phyloP scores from a whole-genome alignment of 1,139 yeast genomes.

The Blastobotrys elegans region DNA sequence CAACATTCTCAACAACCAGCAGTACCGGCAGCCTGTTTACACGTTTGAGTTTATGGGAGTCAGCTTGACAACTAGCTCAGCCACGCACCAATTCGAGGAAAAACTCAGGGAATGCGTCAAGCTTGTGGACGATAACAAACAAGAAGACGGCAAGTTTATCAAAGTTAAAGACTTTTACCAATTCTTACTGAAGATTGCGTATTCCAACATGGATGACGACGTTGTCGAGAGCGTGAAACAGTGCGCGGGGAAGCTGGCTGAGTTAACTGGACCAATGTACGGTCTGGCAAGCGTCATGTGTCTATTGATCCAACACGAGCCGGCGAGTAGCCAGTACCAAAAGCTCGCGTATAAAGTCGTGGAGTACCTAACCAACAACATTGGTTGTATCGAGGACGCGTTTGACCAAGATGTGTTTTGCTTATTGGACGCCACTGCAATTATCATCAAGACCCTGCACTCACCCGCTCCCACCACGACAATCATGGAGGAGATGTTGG shows the following conservation, averaged over 20 bases:
- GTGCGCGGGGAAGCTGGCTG: too few relatives aligned
- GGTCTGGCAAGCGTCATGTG: background rate
- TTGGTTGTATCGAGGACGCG: background rate
- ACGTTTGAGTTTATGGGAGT: background rate
- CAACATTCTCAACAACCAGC: background rate
- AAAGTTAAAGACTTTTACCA: background rate
- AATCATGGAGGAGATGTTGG: background rate
- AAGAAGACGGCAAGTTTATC: background rate
- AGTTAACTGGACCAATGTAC: too few relatives aligned
- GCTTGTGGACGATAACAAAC: background rate
- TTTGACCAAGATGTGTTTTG: background rate
- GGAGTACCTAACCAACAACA: background rate
- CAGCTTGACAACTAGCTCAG: background rate
- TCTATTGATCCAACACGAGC: background rate
- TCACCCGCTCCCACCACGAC: too few relatives aligned
- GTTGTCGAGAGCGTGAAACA: background rate
- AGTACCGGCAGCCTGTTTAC: background rate
- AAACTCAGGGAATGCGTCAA: background rate
- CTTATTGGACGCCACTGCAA: background rate
- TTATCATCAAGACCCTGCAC: background rate
- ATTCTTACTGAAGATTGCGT: background rate
- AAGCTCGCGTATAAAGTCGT: background rate
- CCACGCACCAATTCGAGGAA: background rate
- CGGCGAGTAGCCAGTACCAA: background rate
- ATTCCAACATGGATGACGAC: background rate